Conservation (phyloP, 2,329 filamentous ascomycete genomes). For the Teratosphaeria zuluensis region DNA sequence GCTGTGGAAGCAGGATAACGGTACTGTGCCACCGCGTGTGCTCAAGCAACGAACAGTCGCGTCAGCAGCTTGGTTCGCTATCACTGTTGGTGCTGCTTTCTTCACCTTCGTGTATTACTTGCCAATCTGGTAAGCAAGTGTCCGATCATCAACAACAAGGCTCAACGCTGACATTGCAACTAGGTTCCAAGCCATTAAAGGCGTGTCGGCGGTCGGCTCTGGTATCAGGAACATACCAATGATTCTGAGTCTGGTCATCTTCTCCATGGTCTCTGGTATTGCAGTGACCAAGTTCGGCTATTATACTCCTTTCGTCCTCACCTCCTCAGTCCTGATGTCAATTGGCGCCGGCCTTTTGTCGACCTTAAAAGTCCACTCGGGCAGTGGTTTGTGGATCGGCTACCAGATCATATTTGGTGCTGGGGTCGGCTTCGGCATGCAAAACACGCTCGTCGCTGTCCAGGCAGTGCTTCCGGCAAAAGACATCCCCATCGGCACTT, state of each 20-base stretch:
- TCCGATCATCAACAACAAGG: background rate
- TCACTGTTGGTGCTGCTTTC: slow-evolving; percentile 34
- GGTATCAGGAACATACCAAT: slow-evolving; percentile 41
- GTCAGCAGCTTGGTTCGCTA: slow-evolving; percentile 31
- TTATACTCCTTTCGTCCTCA: slow-evolving; percentile 42
- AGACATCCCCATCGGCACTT: slow-evolving; percentile 39
- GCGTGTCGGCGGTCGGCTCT: slow-evolving; percentile 35
- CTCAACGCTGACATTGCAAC: slow-evolving; percentile 5
- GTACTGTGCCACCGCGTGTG: slow-evolving; percentile 38
- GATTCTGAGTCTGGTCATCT: slow-evolving; percentile 36
- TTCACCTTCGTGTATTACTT: slow-evolving; percentile 38
- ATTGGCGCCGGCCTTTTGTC: slow-evolving; percentile 38
- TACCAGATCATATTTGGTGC: slow-evolving; percentile 29
- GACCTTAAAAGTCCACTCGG: slow-evolving; percentile 32
- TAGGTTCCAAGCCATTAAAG: slow-evolving; percentile 38
- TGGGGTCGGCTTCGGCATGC: slow-evolving; percentile 40
- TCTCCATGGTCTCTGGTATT: slow-evolving; percentile 32
- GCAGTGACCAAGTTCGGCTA: slow-evolving; percentile 35
- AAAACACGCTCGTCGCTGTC: slow-evolving; percentile 37
- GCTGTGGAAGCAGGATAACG: slow-evolving; percentile 32
- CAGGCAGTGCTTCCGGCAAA: slow-evolving; percentile 34
- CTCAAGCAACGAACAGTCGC: slow-evolving; percentile 36
- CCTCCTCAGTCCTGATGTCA: slow-evolving; percentile 31
- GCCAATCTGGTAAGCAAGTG: slow-evolving; percentile 26
- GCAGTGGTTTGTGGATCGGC: slow-evolving; percentile 29